Percentiles rank a stretch among this genome's conserved stretches.
Evolutionary conservation across 1,284 basidiomycete genomes (phyloP).

Genomic region (Kalmanozyma brasiliensis): DNA sequence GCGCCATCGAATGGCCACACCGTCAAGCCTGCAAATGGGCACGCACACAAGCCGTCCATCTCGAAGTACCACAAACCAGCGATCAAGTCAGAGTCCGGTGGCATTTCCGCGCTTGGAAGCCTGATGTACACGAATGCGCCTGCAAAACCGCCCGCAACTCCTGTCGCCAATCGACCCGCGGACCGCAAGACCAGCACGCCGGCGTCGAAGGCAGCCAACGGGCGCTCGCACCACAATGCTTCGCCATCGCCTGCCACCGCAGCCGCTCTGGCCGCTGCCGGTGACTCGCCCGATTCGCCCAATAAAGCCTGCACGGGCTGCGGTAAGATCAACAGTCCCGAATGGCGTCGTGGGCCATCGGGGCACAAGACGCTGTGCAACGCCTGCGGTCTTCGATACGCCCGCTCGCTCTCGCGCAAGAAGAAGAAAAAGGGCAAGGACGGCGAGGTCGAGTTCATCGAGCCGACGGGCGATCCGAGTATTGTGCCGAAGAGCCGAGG

Average conservation of each 20-base stretch:
- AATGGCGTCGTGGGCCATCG: constrained; percentile 81
- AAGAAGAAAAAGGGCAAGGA: constrained; percentile 61
- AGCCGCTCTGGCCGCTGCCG: constrained; percentile 4
- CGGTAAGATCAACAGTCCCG: constrained; percentile 77
- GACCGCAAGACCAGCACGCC: constrained; percentile 14
- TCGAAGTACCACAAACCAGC: constrained; percentile 19
- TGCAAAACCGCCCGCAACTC: constrained; percentile 8
- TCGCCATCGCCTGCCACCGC: constrained; percentile 30
- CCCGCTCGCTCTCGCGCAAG: constrained; percentile 57
- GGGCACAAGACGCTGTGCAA: constrained; percentile 67
- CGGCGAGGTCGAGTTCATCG: constrained; percentile 51
- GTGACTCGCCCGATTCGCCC: constrained; percentile 16
- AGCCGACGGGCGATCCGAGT: constrained; percentile 54
- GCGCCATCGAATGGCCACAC: not conserved
- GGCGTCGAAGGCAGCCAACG: constrained; percentile 4
- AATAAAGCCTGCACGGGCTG: constrained; percentile 66
- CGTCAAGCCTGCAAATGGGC: constrained; percentile 15
- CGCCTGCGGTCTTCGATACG: constrained; percentile 65
- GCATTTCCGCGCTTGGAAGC: constrained; percentile 14
- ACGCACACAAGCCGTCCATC: constrained; percentile 16
- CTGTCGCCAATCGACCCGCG: constrained; percentile 4
- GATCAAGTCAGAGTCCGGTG: constrained; percentile 21
- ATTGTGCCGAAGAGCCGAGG: constrained; percentile 58
- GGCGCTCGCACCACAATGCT: constrained; percentile 2
- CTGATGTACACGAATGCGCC: constrained; percentile 36